Evolutionary conservation across 345 rosid genomes (phyloP).

Genomic region (Hypericum androsaemum): DNA sequence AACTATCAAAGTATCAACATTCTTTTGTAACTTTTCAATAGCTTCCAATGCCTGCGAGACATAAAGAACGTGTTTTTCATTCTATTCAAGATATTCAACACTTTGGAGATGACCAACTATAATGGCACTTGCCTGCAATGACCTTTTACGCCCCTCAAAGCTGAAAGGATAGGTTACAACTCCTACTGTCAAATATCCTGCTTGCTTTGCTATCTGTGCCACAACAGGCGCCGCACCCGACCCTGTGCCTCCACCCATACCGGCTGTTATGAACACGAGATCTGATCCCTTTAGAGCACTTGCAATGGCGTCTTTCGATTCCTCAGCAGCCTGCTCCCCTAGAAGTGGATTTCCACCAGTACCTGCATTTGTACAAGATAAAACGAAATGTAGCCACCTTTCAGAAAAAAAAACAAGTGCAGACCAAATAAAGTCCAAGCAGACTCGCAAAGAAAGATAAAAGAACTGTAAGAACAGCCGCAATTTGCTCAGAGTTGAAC

Average conservation of each 20-base stretch:
- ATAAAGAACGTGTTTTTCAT: too few species aligned
- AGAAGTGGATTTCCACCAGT: slow-evolving; percentile 92
- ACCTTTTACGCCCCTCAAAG: slow-evolving; percentile 96
- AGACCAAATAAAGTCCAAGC: not conserved
- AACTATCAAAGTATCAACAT: slow-evolving; percentile 89
- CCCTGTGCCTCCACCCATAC: slow-evolving; percentile 99
- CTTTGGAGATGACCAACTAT: slow-evolving; percentile 2
- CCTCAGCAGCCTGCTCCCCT: slow-evolving; percentile 98
- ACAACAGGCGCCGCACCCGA: slow-evolving; percentile 99
- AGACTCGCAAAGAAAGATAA: not conserved
- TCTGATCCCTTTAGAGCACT: slow-evolving; percentile 93
- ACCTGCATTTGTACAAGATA: slow-evolving; percentile 37
- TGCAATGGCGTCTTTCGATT: slow-evolving; percentile 82
- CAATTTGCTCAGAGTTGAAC: too few species aligned
- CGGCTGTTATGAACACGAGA: slow-evolving; percentile 93
- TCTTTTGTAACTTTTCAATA: slow-evolving; percentile 84
- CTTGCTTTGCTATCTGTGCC: slow-evolving; percentile 82
- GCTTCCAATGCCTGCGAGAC: slow-evolving; percentile 80
- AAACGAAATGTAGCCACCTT: slow-evolving; percentile 1
- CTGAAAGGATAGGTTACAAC: slow-evolving; percentile 98
- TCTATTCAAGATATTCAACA: not conserved
- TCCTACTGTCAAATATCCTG: slow-evolving; percentile 93
- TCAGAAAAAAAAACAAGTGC: not conserved
- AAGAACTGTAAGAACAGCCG: too few species aligned
- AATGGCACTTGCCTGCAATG: slow-evolving; percentile 55